Conservation (phyloP, 164 flowering plant species). For the Liquidambar formosana region DNA sequence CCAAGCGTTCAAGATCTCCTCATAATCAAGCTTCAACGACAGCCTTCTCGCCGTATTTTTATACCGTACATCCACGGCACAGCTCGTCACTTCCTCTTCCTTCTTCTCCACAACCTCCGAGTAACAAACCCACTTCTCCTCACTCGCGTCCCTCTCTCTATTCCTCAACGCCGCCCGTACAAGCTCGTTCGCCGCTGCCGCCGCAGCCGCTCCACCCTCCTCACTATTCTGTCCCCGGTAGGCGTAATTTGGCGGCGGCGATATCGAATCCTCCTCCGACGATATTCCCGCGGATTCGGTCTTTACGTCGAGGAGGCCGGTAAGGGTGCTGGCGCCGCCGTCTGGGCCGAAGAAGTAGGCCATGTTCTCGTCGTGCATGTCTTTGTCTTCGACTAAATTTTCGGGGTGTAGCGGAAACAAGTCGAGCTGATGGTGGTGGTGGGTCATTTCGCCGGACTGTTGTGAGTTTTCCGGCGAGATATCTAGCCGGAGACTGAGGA, state of each 20-base stretch:
- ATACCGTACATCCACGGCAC: background rate
- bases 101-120: constrained; percentile 53
- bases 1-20: constrained; percentile 77
- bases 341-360: constrained; percentile 42
- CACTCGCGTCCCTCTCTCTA: constrained; percentile 33
- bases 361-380: constrained; percentile 29
- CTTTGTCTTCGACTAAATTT: constrained; percentile 32
- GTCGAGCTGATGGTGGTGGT: constrained; percentile 33
- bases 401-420: constrained; percentile 67
- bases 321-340: constrained; percentile 38
- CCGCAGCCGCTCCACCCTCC: constrained; percentile 14
- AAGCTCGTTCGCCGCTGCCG: no score
- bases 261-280: constrained; percentile 5
- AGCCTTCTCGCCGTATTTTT: constrained; percentile 11
- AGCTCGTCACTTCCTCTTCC: constrained; percentile 27
- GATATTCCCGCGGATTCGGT: background rate
- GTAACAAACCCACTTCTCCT: constrained; percentile 69
- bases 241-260: constrained; percentile 24
- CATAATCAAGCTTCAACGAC: constrained; percentile 77
- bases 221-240: constrained; percentile 26
- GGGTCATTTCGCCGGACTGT: constrained; percentile 10
- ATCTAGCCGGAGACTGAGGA: constrained; percentile 39
- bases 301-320: constrained; percentile 38
- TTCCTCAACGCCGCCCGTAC: constrained; percentile 60
- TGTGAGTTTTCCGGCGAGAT: constrained; percentile 22